A percentile compares a stretch with the other conserved stretches of the same genome.
Conservation (phyloP, 2,329 filamentous ascomycete genomes). For the Trichothecium roseum region DNA sequence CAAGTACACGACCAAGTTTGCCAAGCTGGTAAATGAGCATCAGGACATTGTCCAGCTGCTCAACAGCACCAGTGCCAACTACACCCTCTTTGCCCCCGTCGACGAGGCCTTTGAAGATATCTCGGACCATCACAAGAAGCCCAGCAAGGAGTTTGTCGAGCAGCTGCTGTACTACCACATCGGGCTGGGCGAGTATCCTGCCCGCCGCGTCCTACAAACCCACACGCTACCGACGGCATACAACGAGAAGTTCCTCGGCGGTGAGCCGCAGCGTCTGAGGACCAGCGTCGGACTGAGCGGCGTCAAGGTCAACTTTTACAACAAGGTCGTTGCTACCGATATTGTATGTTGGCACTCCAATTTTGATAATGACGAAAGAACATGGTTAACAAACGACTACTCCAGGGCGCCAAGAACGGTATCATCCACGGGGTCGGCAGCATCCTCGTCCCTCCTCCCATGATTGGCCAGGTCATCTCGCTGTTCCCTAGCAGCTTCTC, state of each 20-base stretch:
- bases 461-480: conserved; percentile 38
- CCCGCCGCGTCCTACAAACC: conserved; percentile 51
- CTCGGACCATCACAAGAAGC: conserved; percentile 41
- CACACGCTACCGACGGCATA: conserved; percentile 67
- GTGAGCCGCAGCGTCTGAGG: conserved; percentile 61
- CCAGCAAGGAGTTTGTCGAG: conserved; percentile 60
- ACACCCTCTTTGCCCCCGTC: conserved; percentile 73
- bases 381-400: neutral
- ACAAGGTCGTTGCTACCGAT: conserved; percentile 57
- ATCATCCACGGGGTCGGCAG: conserved; percentile 68
- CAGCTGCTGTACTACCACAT: conserved; percentile 67
- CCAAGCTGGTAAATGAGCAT: conserved; percentile 63
- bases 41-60: conserved; percentile 61
- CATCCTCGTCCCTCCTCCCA: conserved; percentile 67
- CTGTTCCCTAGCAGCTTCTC: conserved; percentile 69
- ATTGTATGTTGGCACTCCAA: conserved; percentile 41
- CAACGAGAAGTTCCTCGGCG: conserved; percentile 47
- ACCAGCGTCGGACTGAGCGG: conserved; percentile 53
- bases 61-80: conserved; percentile 64
- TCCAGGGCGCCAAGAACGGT: conserved; percentile 63
- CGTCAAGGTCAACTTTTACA: conserved; percentile 67
- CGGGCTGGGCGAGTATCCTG: conserved; percentile 55
- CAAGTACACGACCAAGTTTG: conserved; percentile 69
- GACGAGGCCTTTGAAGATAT: conserved; percentile 63
- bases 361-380: neutral